phyloP scores from a whole-genome alignment of 129 eudicot genomes.

The Smallanthus sonchifolius region DNA sequence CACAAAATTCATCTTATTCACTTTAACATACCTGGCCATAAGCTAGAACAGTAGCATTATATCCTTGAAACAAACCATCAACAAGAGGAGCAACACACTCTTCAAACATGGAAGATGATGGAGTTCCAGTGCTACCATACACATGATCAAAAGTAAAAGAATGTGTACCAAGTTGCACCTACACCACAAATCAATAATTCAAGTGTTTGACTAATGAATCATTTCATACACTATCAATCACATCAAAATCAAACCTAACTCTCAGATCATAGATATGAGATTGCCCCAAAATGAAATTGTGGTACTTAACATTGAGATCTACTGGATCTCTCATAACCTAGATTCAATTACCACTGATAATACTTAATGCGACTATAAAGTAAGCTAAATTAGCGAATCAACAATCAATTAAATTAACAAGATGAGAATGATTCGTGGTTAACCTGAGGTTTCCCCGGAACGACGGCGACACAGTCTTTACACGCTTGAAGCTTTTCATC shows the following conservation, averaged over 20 bases:
- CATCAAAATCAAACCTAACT: slow-evolving; percentile 10
- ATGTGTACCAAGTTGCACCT: slow-evolving; percentile 97
- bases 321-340: slow-evolving; percentile 32
- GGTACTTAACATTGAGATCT: slow-evolving; percentile 25
- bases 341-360: neutral
- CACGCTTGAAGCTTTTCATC: slow-evolving; percentile 93
- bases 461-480: slow-evolving; percentile 79
- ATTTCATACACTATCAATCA: neutral
- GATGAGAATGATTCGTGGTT: neutral
- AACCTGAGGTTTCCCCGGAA: slow-evolving; percentile 91
- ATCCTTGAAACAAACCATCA: slow-evolving; percentile 97
- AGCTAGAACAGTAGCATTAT: slow-evolving; percentile 97
- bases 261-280: slow-evolving; percentile 16
- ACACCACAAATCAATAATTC: neutral
- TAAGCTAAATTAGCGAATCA: slow-evolving; percentile 11
- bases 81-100: slow-evolving; percentile 98
- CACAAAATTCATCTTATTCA: neutral
- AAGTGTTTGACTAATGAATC: neutral
- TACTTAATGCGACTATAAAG: neutral
- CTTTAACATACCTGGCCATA: slow-evolving; percentile 77
- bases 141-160: slow-evolving; percentile 97
- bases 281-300: neutral
- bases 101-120: slow-evolving; percentile 74
- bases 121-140: slow-evolving; percentile 75
- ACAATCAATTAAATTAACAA: neutral